A percentile compares a stretch with the other conserved stretches of the same genome.
Evolutionary conservation across 2,329 filamentous ascomycete species (phyloP).

Genomic region (Exophiala oligosperma): DNA sequence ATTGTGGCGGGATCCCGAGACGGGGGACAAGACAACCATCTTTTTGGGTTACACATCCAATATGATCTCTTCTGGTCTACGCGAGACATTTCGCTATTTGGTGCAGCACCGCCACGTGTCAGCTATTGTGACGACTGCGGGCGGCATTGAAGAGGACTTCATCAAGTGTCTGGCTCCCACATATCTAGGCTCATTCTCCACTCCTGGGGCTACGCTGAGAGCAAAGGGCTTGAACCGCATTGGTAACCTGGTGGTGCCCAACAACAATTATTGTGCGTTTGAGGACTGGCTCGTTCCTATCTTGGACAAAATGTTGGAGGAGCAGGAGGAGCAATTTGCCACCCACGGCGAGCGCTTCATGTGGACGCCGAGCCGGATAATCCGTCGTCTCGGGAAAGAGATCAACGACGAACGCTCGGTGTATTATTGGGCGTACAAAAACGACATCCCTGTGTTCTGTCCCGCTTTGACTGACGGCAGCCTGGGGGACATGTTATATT

Average conservation of each 20-base stretch:
- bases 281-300: slow-evolving; percentile 98
- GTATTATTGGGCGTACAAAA: slow-evolving; percentile 97
- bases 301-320: slow-evolving; percentile 87
- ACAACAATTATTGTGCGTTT: slow-evolving; percentile 95
- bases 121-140: slow-evolving; percentile 90
- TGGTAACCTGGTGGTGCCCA: slow-evolving; percentile 92
- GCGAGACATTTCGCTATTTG: slow-evolving; percentile 87
- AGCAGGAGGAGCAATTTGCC: slow-evolving; percentile 79
- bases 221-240: slow-evolving; percentile 90
- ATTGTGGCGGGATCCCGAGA: slow-evolving; percentile 77
- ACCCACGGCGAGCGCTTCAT: slow-evolving; percentile 67
- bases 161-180: slow-evolving; percentile 97
- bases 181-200: slow-evolving; percentile 84
- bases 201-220: slow-evolving; percentile 74
- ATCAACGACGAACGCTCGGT: slow-evolving; percentile 91
- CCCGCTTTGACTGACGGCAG: slow-evolving; percentile 94
- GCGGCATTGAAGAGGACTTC: slow-evolving; percentile 93
- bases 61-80: slow-evolving; percentile 90
- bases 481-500: slow-evolving; percentile 96
- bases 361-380: slow-evolving; percentile 95
- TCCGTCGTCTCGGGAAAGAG: slow-evolving; percentile 84
- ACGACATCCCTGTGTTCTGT: slow-evolving; percentile 95
- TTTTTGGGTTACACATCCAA: slow-evolving; percentile 98
- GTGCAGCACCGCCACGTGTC: slow-evolving; percentile 91
- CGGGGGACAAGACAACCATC: slow-evolving; percentile 79